Base-by-base conservation (phyloP, 192 early-diverging fungal species). In the Linnemannia zychae region DNA sequence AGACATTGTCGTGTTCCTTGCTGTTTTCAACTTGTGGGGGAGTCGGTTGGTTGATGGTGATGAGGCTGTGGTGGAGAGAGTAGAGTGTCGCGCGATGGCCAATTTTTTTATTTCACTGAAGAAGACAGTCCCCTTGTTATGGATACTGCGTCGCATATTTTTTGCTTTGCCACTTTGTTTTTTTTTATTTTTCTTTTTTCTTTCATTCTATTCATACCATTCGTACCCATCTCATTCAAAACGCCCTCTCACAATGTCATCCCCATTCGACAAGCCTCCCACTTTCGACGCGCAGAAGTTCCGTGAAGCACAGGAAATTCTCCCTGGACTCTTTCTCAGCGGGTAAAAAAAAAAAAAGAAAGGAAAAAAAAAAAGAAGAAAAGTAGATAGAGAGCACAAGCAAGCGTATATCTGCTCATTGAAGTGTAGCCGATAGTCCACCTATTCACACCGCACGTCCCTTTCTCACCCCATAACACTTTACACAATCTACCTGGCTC, bases 301-400 rank as follows among this genome's bases (percentile, higher is more conserved):
- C 34, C 76, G 82, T n/a, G 76, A 78, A 15, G 78, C 78, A 73
- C 82, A 84, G 34, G 77, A 85, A 49, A 46, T 85, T 18, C 7
- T 79, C 20, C 82, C 82, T 28, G 82, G 82, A 16, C 52, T 85
- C 18, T 85, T 70, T 22, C 73, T 85, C 17, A 76, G 82, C 70
- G 82, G 82, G 82, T 85, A 85, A 79, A 28, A 47, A 47, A 65
- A 22, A 49, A 9, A 50, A 44, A 9, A 70, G 1, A 34, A 24
- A 12, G 5, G 44, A 48, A 47, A 50, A 68, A 17, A 48, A 76
- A 76, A 75, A 20, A 34, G 7, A 24, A 48, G 9, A 63, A 65
- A 53, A 74, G 31, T 12, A 3, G 17, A 77, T 7, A n/a, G 1
- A 20, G 22, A 24, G 12, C n/a, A n/a, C n/a, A n/a, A n/a, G n/a